These are phyloP conservation scores for Lactarius indigo DNA, from an alignment of 768 basidiomycete genomes.

Conservation along the genomic window DNA sequence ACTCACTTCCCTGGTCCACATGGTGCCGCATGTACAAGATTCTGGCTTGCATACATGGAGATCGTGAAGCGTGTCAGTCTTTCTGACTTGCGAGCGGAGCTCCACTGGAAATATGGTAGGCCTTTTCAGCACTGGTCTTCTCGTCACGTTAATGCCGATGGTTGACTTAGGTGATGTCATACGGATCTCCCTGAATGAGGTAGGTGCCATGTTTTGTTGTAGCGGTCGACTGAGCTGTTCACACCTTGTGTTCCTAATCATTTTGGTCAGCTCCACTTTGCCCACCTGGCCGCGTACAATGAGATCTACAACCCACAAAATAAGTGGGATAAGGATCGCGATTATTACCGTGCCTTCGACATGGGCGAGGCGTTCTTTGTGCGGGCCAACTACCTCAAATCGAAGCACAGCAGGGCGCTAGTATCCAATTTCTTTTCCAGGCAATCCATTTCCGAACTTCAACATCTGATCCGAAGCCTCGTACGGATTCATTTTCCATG, in stretches of 20 bases:
- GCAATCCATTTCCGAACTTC: conserved; percentile 37
- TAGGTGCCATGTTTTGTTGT: background rate
- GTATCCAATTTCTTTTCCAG: conserved; percentile 40
- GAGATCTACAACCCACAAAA: conserved; percentile 20
- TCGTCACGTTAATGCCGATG: background rate
- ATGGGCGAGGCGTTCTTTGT: conserved; percentile 37
- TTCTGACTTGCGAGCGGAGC: conserved; percentile 9
- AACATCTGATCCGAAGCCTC: conserved; percentile 34
- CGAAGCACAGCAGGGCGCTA: conserved; percentile 34
- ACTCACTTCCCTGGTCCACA: conserved; percentile 21
- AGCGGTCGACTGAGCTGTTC: background rate
- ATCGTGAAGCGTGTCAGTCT: conserved; percentile 10
- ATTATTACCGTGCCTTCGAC: conserved; percentile 39
- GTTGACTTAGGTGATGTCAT: conserved; percentile 12
- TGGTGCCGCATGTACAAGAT: conserved; percentile 16
- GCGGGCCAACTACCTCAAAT: conserved; percentile 34
- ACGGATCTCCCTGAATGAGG: conserved; percentile 20
- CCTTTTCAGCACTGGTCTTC: background rate
- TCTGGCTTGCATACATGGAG: conserved; percentile 22
- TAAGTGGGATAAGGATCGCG: conserved; percentile 39
- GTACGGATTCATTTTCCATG: conserved; percentile 22
- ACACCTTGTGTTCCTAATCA: background rate
- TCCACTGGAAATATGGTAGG: conserved; percentile 16
- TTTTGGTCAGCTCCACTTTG: conserved; percentile 13
- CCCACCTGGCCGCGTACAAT: conserved; percentile 13